Conservation (phyloP, 306 rosid genomes). For the Fagus crenata region DNA sequence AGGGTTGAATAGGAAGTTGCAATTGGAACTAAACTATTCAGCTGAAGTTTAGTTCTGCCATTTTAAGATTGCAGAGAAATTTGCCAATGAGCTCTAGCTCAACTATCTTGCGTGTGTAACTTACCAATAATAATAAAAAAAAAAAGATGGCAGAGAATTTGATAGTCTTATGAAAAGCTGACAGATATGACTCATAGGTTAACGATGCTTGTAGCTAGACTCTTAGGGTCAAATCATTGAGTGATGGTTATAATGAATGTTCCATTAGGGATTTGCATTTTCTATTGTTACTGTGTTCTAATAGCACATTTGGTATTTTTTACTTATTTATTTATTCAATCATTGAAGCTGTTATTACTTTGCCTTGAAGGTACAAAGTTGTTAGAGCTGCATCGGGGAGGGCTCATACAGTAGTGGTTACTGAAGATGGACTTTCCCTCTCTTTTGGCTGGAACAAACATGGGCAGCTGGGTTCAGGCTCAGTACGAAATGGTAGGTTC, state of each 20-base stretch:
- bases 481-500: constrained; percentile 66
- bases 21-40: background rate
- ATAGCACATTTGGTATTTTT: constrained; percentile 8
- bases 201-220: background rate
- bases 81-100: no score
- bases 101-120: no score
- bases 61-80: background rate
- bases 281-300: background rate
- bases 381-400: constrained; percentile 84
- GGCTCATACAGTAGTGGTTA: constrained; percentile 78
- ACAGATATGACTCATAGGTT: background rate
- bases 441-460: constrained; percentile 99
- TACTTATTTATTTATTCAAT: background rate
- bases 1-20: background rate
- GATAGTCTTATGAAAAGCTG: background rate
- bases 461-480: constrained; percentile 92
- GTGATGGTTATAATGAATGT: background rate
- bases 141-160: background rate
- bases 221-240: background rate
- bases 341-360: constrained; percentile 10
- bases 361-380: constrained; percentile 62
- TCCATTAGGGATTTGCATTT: background rate
- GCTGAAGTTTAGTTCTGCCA: background rate
- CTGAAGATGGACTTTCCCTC: constrained; percentile 79
- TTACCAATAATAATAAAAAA: no score